These are phyloP conservation scores for Penicillium malachiteum DNA, from an alignment of 495 filamentous ascomycete genomes.

Conservation along the genomic window DNA sequence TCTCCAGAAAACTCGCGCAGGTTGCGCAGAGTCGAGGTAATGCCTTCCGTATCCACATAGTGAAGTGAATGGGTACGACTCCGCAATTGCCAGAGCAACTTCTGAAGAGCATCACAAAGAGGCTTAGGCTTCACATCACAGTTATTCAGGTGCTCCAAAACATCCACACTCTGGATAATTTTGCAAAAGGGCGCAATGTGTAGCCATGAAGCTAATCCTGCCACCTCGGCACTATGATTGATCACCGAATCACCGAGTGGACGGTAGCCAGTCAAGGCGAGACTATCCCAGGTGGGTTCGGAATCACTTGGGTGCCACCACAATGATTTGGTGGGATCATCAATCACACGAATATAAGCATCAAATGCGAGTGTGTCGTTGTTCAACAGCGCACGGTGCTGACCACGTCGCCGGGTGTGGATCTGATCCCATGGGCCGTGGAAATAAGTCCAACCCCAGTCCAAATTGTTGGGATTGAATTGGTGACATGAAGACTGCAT, in stretches of 20 bases:
- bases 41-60: conserved; percentile 44
- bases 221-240: conserved; percentile 51
- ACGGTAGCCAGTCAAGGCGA: conserved; percentile 60
- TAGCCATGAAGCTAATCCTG: conserved; percentile 57
- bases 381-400: conserved; percentile 61
- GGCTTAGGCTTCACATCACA: conserved; percentile 51
- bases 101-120: conserved; percentile 48
- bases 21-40: conserved; percentile 44
- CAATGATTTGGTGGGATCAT: conserved; percentile 61
- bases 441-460: conserved; percentile 70
- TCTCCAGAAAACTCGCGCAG: conserved; percentile 45
- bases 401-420: conserved; percentile 53
- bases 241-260: conserved; percentile 48
- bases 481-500: conserved; percentile 58
- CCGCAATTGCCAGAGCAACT: conserved; percentile 44
- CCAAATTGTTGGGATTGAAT: conserved; percentile 56
- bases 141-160: conserved; percentile 50
- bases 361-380: conserved; percentile 64
- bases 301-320: conserved; percentile 65
- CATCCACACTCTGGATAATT: conserved; percentile 50
- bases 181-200: conserved; percentile 58
- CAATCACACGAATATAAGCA: conserved; percentile 61
- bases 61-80: conserved; percentile 34
- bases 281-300: conserved; percentile 71
- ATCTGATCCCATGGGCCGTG: conserved; percentile 62